Conservation (phyloP, 2,329 filamentous ascomycete species). For the Neospermospora avenae region DNA sequence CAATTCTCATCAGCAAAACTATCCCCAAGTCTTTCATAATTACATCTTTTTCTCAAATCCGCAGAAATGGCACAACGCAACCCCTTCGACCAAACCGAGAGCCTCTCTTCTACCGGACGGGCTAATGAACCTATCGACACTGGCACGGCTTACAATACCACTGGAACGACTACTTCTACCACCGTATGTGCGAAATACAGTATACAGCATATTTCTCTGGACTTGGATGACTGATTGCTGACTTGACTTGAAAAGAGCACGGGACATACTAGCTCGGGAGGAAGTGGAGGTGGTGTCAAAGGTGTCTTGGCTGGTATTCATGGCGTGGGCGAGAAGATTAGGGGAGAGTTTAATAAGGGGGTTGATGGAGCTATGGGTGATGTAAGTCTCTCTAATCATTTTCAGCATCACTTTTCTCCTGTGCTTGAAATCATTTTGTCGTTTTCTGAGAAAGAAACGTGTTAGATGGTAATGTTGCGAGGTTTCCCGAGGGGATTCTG, state of each 20-base stretch:
- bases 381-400: slow-evolving; percentile 12
- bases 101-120: not conserved
- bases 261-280: too few relatives aligned
- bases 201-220: too few relatives aligned
- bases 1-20: too few relatives aligned
- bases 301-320: slow-evolving; percentile 18
- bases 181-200: too few relatives aligned
- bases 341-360: slow-evolving; percentile 21
- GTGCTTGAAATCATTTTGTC: not conserved
- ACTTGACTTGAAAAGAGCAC: not conserved
- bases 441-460: too few relatives aligned
- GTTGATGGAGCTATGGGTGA: slow-evolving; percentile 19
- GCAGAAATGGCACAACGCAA: not conserved
- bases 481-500: not conserved
- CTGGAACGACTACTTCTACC: not conserved
- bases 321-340: slow-evolving; percentile 21
- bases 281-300: slow-evolving; percentile 8
- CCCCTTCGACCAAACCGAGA: not conserved
- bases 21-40: too few relatives aligned
- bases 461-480: too few relatives aligned
- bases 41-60: not conserved
- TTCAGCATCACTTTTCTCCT: not conserved
- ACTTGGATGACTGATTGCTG: not conserved
- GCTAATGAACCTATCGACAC: not conserved
- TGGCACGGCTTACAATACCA: not conserved